Percentiles rank a stretch among this genome's conserved stretches.
Conservation (phyloP, 2,329 filamentous ascomycete species). For the Stachybotrys chartarum region DNA sequence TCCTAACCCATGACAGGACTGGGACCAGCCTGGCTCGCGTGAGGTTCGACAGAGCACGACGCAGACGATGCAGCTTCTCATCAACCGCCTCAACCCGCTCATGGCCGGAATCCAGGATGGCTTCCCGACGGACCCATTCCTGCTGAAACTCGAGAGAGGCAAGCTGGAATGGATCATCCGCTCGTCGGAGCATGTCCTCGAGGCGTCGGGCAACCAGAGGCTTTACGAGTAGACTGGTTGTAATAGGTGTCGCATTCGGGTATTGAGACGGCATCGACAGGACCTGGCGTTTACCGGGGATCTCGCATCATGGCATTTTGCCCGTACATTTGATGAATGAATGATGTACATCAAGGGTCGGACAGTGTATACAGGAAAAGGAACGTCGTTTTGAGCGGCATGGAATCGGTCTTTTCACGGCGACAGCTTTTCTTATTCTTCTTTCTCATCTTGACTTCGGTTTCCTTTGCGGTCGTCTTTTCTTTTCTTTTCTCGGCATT, state of each 20-base stretch:
- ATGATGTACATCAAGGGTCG: slow-evolving; percentile 5
- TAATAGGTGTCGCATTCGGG: not conserved
- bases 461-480: no score
- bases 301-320: not conserved
- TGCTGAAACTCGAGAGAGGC: slow-evolving; percentile 26
- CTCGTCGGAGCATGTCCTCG: slow-evolving; percentile 27
- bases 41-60: slow-evolving; percentile 31
- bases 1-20: slow-evolving; percentile 22
- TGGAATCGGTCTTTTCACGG: not conserved
- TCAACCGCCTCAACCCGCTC: slow-evolving; percentile 25
- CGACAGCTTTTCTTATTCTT: no score
- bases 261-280: not conserved
- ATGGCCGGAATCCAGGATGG: slow-evolving; percentile 25
- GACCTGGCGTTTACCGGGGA: not conserved
- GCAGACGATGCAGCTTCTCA: slow-evolving; percentile 30
- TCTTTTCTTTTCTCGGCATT: no score
- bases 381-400: not conserved
- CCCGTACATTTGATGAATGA: slow-evolving; percentile 3
- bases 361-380: not conserved
- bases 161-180: slow-evolving; percentile 32
- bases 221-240: slow-evolving; percentile 19
- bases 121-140: slow-evolving; percentile 31
- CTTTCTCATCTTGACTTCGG: no score
- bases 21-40: slow-evolving; percentile 26
- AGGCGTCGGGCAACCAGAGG: slow-evolving; percentile 18